Percentiles rank a stretch among this genome's conserved stretches.
These are phyloP conservation scores for Sutorius australiensis DNA, from an alignment of 768 basidiomycete species.

Conservation along the genomic window DNA sequence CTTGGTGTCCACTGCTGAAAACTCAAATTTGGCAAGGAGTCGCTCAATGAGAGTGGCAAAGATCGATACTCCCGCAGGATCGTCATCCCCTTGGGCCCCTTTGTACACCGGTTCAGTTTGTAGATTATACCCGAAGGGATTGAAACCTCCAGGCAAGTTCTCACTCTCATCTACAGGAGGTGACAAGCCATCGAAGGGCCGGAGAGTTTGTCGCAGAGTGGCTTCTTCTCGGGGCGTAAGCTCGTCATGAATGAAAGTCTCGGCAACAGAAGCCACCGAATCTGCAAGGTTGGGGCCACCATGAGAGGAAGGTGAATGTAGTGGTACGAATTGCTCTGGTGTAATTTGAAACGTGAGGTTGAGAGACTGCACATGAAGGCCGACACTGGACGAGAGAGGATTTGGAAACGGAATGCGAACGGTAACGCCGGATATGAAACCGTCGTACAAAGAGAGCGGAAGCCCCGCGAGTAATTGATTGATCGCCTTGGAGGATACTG, in stretches of 20 bases:
- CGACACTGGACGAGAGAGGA: conserved; percentile 69
- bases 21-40: conserved; percentile 73
- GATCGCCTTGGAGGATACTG: conserved; percentile 55
- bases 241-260: conserved; percentile 84
- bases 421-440: conserved; percentile 69
- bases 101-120: conserved; percentile 34
- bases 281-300: conserved; percentile 52
- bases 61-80: conserved; percentile 74
- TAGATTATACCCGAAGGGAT: conserved; percentile 41
- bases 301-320: conserved; percentile 9
- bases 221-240: conserved; percentile 69
- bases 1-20: conserved; percentile 64
- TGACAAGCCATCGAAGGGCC: conserved; percentile 37
- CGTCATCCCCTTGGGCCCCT: conserved; percentile 39
- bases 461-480: conserved; percentile 62
- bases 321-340: conserved; percentile 16
- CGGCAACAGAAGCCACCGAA: conserved; percentile 80
- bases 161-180: conserved; percentile 33
- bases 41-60: conserved; percentile 79
- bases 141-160: conserved; percentile 65
- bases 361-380: conserved; percentile 64
- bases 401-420: conserved; percentile 85
- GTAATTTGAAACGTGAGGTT: conserved; percentile 60
- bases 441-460: conserved; percentile 66
- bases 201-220: conserved; percentile 65